Evolutionary conservation across 2,329 filamentous ascomycete species (phyloP), one percentile per base, ranked within the genome.

Genomic region (Calonectria montana): DNA sequence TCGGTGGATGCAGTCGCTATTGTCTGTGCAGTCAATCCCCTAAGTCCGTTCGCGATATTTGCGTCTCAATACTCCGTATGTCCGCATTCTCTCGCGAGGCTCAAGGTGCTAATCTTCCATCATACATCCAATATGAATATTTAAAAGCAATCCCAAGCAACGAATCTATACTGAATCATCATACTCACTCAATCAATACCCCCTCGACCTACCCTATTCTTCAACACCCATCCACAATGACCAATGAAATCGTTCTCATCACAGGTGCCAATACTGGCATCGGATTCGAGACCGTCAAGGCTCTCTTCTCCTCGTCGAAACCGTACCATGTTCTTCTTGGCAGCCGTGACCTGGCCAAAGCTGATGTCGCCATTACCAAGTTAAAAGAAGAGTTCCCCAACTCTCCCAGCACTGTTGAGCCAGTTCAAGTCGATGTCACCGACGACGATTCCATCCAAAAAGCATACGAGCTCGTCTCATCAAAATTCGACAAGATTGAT

Each of bases 231-330:
- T 23, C 12, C 37, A 68, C 21, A 31, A 80, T 79, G 78, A 55
- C 74, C 61, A 80, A 77, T 74, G 79, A 79, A 48, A 82, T 89
- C 71, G 79, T 91, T n/a, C 80, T 92, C 50, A 86, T 92, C 73
- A 92, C 91, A 2, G 91, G 91, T 41, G 90, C 85, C 71, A 92
- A 91, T 75, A 91, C 87, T 0, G 91, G 91, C 18, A 86, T 93
- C 23, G 91, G 91, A 3, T 88, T 86, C 43, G 87, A 92, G 74
- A 86, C 84, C 9, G 86, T 91, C 62, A 90, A 88, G 72, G 87
- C 89, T 1, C 82, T 93, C 0, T 82, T 85, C 53, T 73, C 81
- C 13, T 41, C 35, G 1, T 89, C 90, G 0, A 35, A 78, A 0
- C 82, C 86, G 2, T 92, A 92, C 79, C 83, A 87, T 10, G 85